Percentiles rank a stretch among this genome's conserved stretches.
Conservation (phyloP, 2,329 filamentous ascomycete species). For the Aspergillus brunneoviolaceus region DNA sequence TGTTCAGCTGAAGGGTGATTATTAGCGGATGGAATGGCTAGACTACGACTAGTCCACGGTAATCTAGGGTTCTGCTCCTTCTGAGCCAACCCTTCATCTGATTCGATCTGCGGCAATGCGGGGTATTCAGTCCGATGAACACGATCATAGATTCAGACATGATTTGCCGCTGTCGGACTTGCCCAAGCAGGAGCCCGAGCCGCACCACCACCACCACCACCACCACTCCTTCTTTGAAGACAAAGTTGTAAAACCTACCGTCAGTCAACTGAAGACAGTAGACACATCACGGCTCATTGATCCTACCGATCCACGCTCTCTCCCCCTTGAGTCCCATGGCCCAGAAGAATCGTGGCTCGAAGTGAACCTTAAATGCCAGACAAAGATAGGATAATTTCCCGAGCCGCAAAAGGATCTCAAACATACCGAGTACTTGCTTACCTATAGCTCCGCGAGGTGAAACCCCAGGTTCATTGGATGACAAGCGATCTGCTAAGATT, state of each 20-base stretch:
- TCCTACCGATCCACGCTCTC: neutral
- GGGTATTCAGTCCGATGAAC: neutral
- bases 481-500: slow-evolving; percentile 1
- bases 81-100: neutral
- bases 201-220: neutral
- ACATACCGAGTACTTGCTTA: neutral
- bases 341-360: neutral
- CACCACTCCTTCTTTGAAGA: neutral
- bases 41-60: no score
- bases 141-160: neutral
- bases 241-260: neutral
- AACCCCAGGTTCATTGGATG: neutral
- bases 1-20: neutral
- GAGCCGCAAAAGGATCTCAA: neutral
- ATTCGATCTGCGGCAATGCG: neutral
- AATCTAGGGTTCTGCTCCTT: neutral
- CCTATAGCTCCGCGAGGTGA: neutral
- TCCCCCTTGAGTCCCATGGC: neutral
- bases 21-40: neutral
- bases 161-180: neutral
- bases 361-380: slow-evolving; percentile 1
- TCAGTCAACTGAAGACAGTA: neutral
- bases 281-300: neutral
- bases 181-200: neutral
- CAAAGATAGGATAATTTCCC: slow-evolving; percentile 2